Base-by-base conservation (phyloP, 1,139 yeast genomes). In the Petasospora rhodanensis region DNA sequence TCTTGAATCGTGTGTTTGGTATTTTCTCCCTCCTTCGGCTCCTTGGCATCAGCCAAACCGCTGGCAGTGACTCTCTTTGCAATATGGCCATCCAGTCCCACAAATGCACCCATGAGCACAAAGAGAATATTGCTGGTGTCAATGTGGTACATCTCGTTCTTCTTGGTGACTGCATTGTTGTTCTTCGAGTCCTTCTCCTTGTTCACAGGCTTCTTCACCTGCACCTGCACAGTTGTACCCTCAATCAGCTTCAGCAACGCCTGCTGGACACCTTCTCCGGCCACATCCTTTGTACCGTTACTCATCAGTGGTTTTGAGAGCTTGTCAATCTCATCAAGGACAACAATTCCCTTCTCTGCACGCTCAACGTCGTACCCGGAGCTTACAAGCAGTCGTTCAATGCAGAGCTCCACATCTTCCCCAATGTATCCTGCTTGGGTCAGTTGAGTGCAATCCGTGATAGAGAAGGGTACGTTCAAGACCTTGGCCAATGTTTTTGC, bases 381-480 rank as follows among this genome's bases (percentile, higher is more conserved):
- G 37, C 57, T 64, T 4, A 64, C 66, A 26, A 71, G 53, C 14
- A 73, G 52, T 34, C 74, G 59, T 45, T 68, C 72, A 20, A 73
- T 62, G 43, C 78, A 71, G 14, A 64, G 56, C 38, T 72, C 77
- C 11, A 70, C 74, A 50, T 73, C 78, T 39, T 73, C 78, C 16
- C 78, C 79, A 30, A 73, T 70, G 43, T 73, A 73, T 7, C 79
- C 79, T 0, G 78, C 76, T 46, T 73, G 78, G 0, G 79, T 73
- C 41, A 73, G 46, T 28, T 73, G 70, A 1, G 78, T 73, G 47
- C 78, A 73, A 43, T 73, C 78, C 4, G 73, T 68, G 11, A 73
- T 70, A 0, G 74, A 66, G 27, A 71, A 66, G 4, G 79, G 77
- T 14, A 73, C 73, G 24, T 70, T 66, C 27, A 73, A 46, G 1